phyloP scores from a whole-genome alignment of 2,329 filamentous ascomycete species.

The Phialemoniopsis sp. region DNA sequence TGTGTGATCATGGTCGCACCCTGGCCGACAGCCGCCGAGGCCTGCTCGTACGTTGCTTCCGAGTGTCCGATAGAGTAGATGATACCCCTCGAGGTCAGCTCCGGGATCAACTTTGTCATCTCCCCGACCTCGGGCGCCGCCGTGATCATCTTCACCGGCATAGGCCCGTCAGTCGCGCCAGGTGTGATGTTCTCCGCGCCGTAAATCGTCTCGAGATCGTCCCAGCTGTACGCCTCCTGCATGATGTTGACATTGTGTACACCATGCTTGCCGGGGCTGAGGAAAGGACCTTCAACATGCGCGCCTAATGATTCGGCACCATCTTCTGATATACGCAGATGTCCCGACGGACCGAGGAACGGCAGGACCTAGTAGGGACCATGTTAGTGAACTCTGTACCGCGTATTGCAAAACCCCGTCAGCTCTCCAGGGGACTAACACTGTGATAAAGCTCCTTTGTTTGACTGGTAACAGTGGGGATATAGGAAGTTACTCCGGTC shows the following conservation, averaged over 20 bases:
- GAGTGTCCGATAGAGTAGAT: conserved; percentile 81
- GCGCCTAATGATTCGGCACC: conserved; percentile 86
- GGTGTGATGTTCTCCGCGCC: conserved; percentile 62
- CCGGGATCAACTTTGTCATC: conserved; percentile 65
- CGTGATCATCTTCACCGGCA: conserved; percentile 73
- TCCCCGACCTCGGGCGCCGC: conserved; percentile 76
- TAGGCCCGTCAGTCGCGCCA: conserved; percentile 22
- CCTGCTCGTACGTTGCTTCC: conserved; percentile 81
- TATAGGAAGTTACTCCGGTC: conserved; percentile 83
- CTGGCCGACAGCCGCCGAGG: conserved; percentile 63
- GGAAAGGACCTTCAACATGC: conserved; percentile 87
- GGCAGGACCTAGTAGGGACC: conserved; percentile 54
- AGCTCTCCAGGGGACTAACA: conserved; percentile 29
- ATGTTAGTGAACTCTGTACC: neutral
- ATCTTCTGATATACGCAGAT: conserved; percentile 52
- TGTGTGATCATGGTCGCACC: conserved; percentile 90
- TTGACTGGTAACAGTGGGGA: conserved; percentile 83
- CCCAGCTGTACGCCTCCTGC: conserved; percentile 56
- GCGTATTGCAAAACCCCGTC: too few relatives aligned
- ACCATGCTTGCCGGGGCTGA: conserved; percentile 79
- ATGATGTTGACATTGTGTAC: conserved; percentile 77
- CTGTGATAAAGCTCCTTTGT: conserved; percentile 76
- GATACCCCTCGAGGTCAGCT: conserved; percentile 62
- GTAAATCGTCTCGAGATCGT: conserved; percentile 68
- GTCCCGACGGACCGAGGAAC: conserved; percentile 69